phyloP scores from a whole-genome alignment of 2,329 filamentous ascomycete genomes.

The Clonostachys solani region DNA sequence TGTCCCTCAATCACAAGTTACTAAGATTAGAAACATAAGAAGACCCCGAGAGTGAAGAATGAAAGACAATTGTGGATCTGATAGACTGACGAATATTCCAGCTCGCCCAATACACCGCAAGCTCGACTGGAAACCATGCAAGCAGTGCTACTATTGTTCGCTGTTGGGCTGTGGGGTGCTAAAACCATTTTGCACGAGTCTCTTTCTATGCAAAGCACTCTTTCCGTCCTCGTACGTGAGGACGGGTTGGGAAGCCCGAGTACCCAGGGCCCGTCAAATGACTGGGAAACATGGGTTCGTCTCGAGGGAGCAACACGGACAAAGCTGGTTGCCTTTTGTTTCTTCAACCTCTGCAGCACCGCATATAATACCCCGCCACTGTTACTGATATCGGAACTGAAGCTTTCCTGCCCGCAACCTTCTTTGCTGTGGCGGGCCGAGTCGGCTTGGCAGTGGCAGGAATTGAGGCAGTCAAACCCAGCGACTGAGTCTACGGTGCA shows the following conservation, averaged over 20 bases:
- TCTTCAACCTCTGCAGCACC: slow-evolving; percentile 59
- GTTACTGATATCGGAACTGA: slow-evolving; percentile 55
- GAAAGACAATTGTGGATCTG: neutral
- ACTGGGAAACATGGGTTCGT: slow-evolving; percentile 58
- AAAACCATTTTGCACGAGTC: slow-evolving; percentile 57
- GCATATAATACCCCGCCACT: slow-evolving; percentile 57
- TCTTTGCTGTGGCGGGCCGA: slow-evolving; percentile 55
- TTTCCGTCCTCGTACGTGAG: slow-evolving; percentile 54
- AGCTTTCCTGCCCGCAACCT: slow-evolving; percentile 48
- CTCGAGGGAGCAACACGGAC: slow-evolving; percentile 53
- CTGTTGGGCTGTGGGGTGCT: slow-evolving; percentile 56
- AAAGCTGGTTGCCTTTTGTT: slow-evolving; percentile 56
- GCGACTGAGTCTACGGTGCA: slow-evolving; percentile 49
- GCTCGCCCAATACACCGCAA: slow-evolving; percentile 55
- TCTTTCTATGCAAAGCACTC: slow-evolving; percentile 52
- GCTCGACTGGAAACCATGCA: slow-evolving; percentile 62
- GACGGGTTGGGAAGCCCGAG: slow-evolving; percentile 48
- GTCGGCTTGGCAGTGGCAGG: slow-evolving; percentile 56
- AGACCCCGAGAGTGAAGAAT: neutral
- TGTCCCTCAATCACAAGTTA: neutral
- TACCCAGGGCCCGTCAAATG: slow-evolving; percentile 35
- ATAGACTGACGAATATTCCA: slow-evolving; percentile 13
- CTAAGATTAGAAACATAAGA: too few relatives aligned
- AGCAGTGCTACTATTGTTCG: slow-evolving; percentile 56
- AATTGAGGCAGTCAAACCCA: slow-evolving; percentile 45